Conservation (phyloP, 768 basidiomycete species). For the Tulasnella sp. region DNA sequence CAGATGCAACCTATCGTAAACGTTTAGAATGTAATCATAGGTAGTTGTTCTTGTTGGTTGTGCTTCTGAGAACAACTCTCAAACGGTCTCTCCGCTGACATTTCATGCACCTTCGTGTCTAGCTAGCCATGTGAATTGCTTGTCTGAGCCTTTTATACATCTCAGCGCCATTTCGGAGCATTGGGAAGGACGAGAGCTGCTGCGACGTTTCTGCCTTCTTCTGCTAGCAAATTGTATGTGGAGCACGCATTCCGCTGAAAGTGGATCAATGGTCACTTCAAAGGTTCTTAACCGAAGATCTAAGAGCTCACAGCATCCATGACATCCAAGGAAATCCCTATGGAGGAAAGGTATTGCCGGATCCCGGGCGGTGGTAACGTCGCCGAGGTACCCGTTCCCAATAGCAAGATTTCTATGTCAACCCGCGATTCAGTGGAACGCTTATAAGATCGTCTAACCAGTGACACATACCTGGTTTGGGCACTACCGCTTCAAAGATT, state of each 20-base stretch:
- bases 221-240: constrained; percentile 86
- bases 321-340: constrained; percentile 79
- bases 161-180: not conserved
- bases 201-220: constrained; percentile 89
- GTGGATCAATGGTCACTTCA: not conserved
- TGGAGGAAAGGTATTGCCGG: constrained; percentile 54
- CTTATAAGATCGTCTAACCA: not conserved
- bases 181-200: constrained; percentile 69
- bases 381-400: constrained; percentile 75
- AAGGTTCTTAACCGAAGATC: not conserved
- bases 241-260: constrained; percentile 82
- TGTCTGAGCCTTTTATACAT: not conserved
- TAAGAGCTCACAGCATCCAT: constrained; percentile 66
- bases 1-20: not conserved
- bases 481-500: constrained; percentile 72
- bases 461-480: constrained; percentile 67
- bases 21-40: too few species aligned
- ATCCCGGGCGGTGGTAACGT: constrained; percentile 62
- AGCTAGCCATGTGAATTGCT: not conserved
- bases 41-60: not conserved
- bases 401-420: constrained; percentile 68
- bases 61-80: not conserved
- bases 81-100: not conserved
- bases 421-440: not conserved
- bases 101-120: not conserved